Conservation (phyloP, 1,284 basidiomycete genomes). For the Athelia psychrophila region DNA sequence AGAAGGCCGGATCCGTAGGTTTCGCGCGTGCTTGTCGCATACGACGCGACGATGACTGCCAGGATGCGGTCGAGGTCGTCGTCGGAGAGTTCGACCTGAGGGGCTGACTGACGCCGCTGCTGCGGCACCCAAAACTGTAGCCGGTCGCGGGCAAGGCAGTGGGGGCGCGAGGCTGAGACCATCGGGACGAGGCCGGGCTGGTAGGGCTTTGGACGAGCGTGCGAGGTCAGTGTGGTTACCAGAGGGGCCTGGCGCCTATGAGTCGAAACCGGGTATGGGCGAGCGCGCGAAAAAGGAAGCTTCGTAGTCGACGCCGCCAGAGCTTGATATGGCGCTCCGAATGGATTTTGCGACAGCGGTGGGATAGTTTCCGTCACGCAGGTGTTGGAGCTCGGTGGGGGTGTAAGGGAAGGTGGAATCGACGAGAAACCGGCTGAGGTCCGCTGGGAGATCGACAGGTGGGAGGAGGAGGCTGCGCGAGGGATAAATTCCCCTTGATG, state of each 20-base stretch:
- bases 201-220: conserved; percentile 7
- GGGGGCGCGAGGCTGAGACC: conserved; percentile 17
- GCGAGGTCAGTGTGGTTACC: no score
- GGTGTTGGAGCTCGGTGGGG: no score
- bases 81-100: conserved; percentile 2
- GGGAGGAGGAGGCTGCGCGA: conserved; percentile 12
- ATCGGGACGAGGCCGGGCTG: conserved; percentile 5
- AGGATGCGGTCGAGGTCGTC: conserved; percentile 14
- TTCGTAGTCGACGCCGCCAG: neutral
- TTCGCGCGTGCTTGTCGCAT: conserved; percentile 16
- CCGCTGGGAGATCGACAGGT: conserved; percentile 8
- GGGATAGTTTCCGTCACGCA: no score
- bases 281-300: neutral
- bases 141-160: conserved; percentile 18
- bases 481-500: conserved; percentile 13
- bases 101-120: neutral
- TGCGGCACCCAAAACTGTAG: conserved; percentile 16
- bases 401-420: neutral
- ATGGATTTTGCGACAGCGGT: neutral
- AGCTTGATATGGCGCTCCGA: neutral
- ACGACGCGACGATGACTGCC: conserved; percentile 8
- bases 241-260: neutral
- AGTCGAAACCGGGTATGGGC: neutral
- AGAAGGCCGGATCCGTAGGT: conserved; percentile 26
- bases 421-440: conserved; percentile 7